Evolutionary conservation across 768 basidiomycete species (phyloP), one percentile per base, ranked within the genome.

Genomic region (Termitomyces sp.): DNA sequence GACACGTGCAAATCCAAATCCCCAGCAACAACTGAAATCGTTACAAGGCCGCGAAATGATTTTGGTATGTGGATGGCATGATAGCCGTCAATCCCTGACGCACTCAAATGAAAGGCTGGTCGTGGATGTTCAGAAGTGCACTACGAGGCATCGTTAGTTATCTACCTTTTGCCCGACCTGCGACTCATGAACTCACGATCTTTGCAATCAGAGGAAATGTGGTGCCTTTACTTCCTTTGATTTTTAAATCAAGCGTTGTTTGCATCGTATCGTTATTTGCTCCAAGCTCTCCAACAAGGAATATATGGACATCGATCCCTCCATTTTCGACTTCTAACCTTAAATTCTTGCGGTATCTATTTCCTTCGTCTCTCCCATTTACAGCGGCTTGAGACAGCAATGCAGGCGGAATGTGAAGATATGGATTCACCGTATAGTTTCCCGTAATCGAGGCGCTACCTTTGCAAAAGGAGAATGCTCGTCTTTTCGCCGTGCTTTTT

Each of bases 241-340:
- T 60, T 54, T 65, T 69, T 20, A 73, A 61, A 54, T 71, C 70
- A 50, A 75, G 63, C 16, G 69, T 66, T 10, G 72, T 74, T 30
- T 68, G 67, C 26, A 61, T 36, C n/a, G 61, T n/a, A 18, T 32
- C 20, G 49, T 35, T 44, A 24, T 54, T 53, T 26, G 42, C 45
- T 6, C 48, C 22, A 2, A 59, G 63, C 43, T 67, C 64, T 50
- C 63, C 60, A 4, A 75, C 62, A n/a, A 80, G 67, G 56, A 71
- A 69, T 43, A 82, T 68, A 22, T 78, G 72, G 9, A 76, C 77
- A 33, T 76, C 69, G 3, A 82, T 74, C 1, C 72, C 73, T 2
- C 77, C 72, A 54, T 72, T 70, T 59, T 70, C 70, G 0, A 77
- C 75, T 53, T 69, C 70, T 36, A 81, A 62, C 8, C 61, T 58